phyloP scores from a whole-genome alignment of 75 land plant species.

The Selaginella moellendorffii region DNA sequence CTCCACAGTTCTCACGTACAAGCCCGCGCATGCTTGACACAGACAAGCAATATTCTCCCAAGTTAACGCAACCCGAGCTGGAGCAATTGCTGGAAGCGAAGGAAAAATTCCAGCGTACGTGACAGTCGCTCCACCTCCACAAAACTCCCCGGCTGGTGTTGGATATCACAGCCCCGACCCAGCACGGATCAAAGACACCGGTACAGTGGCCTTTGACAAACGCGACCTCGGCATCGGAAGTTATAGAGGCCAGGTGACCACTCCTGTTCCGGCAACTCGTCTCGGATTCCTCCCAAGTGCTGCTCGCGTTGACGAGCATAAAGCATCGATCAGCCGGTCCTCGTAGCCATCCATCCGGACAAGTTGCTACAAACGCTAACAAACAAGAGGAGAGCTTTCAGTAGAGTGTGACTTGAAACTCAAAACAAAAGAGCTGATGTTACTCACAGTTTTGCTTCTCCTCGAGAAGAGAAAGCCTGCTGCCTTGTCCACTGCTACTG shows the following conservation, averaged over 20 bases:
- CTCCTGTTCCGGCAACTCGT: slow-evolving; percentile 25
- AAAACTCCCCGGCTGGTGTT: slow-evolving; percentile 24
- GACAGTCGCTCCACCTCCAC: slow-evolving; percentile 74
- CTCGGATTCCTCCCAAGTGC: slow-evolving; percentile 55
- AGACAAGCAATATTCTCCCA: slow-evolving; percentile 30
- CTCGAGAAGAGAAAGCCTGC: too few relatives aligned
- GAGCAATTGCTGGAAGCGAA: slow-evolving; percentile 28
- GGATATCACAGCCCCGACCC: slow-evolving; percentile 60
- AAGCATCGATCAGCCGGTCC: slow-evolving; percentile 42
- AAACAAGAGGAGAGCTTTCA: too few relatives aligned
- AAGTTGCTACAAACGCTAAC: not conserved
- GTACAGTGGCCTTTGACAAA: slow-evolving; percentile 39
- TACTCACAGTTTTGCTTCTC: not conserved
- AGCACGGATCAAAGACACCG: slow-evolving; percentile 35
- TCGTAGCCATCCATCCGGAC: slow-evolving; percentile 30
- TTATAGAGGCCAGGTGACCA: slow-evolving; percentile 55
- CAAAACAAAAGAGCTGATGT: too few relatives aligned
- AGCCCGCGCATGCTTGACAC: slow-evolving; percentile 28
- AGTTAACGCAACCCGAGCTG: slow-evolving; percentile 24
- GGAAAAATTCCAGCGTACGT: slow-evolving; percentile 33
- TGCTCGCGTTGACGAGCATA: slow-evolving; percentile 13
- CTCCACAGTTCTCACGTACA: slow-evolving; percentile 43
- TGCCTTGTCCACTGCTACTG: too few relatives aligned
- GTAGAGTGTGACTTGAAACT: too few relatives aligned
- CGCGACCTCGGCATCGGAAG: slow-evolving; percentile 34